Percentiles rank a stretch among this genome's conserved stretches.
phyloP scores from a whole-genome alignment of 179 eudicot species.

The Beta lomatogona region DNA sequence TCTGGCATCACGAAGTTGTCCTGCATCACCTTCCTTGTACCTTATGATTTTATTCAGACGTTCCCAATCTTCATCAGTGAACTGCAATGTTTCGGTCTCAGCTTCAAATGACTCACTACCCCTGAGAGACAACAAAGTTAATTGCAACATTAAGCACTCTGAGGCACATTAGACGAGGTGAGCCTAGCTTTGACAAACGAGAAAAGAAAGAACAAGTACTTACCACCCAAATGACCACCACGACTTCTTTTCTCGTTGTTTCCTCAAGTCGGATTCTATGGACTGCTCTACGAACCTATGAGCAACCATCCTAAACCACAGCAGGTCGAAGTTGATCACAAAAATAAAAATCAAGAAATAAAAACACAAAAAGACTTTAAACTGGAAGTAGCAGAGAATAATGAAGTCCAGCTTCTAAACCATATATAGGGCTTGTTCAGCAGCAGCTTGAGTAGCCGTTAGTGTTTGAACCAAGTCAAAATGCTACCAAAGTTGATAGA shows the following conservation, averaged over 20 bases:
- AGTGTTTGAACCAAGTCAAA: too few species aligned
- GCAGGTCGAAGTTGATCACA: neutral
- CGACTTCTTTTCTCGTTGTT: constrained; percentile 73
- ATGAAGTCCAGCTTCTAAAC: neutral
- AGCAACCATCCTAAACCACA: constrained; percentile 71
- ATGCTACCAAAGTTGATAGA: too few species aligned
- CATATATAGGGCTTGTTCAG: neutral
- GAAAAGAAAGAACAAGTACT: constrained; percentile 1
- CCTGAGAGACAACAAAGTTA: constrained; percentile 52
- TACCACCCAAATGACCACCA: constrained; percentile 99
- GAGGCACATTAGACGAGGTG: constrained; percentile 7
- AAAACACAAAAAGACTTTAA: neutral
- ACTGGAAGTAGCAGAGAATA: neutral
- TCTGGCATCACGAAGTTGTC: constrained; percentile 42
- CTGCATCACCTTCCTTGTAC: constrained; percentile 83
- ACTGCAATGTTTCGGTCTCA: constrained; percentile 61
- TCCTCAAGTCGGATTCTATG: constrained; percentile 56
- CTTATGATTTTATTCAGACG: constrained; percentile 82
- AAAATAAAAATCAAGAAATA: neutral
- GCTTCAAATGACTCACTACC: constrained; percentile 54
- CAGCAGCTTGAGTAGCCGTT: neutral
- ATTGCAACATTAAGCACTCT: constrained; percentile 18
- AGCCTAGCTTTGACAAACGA: constrained; percentile 4
- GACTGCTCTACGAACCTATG: constrained; percentile 93
- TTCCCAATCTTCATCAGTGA: constrained; percentile 87